phyloP scores from a whole-genome alignment of 2,329 filamentous ascomycete species.

The Pochonia chlamydosporia region DNA sequence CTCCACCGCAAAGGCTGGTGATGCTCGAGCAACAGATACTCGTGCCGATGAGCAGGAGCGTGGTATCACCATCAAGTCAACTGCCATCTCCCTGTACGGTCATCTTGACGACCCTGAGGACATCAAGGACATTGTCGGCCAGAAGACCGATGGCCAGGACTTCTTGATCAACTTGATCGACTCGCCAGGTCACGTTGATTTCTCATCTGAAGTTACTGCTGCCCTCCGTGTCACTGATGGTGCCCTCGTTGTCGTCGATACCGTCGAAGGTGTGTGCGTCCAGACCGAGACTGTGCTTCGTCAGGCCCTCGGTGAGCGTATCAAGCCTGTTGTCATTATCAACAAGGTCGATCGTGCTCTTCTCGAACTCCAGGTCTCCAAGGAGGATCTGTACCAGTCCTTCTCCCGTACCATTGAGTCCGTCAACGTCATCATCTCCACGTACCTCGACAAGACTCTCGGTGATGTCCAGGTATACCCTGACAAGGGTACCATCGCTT shows the following conservation, averaged over 20 bases:
- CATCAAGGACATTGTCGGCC: conserved; percentile 86
- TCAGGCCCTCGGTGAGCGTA: conserved; percentile 98
- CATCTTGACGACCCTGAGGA: conserved; percentile 76
- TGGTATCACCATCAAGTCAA: conserved; percentile 99
- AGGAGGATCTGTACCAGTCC: conserved; percentile 99
- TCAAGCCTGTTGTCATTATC: conserved; percentile 99
- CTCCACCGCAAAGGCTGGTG: conserved; percentile 94
- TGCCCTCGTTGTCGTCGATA: conserved; percentile 99
- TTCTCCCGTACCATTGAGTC: conserved; percentile 99
- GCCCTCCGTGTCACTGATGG: conserved; percentile 99
- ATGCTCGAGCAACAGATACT: conserved; percentile 93
- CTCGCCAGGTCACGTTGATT: conserved; percentile 99
- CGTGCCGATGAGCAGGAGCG: conserved; percentile 97
- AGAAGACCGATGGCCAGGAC: conserved; percentile 84
- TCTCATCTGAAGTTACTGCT: conserved; percentile 98
- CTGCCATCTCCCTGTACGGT: conserved; percentile 97
- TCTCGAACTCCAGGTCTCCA: conserved; percentile 95
- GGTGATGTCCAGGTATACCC: conserved; percentile 99
- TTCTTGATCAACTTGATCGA: conserved; percentile 99
- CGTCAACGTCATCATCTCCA: conserved; percentile 99
- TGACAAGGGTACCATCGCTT: conserved; percentile 94
- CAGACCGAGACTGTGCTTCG: conserved; percentile 99
- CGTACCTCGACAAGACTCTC: conserved; percentile 93
- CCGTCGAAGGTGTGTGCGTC: conserved; percentile 98
- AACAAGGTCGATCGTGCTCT: conserved; percentile 99